phyloP scores from a whole-genome alignment of 2,329 filamentous ascomycete species.

The Xylaria sp. region DNA sequence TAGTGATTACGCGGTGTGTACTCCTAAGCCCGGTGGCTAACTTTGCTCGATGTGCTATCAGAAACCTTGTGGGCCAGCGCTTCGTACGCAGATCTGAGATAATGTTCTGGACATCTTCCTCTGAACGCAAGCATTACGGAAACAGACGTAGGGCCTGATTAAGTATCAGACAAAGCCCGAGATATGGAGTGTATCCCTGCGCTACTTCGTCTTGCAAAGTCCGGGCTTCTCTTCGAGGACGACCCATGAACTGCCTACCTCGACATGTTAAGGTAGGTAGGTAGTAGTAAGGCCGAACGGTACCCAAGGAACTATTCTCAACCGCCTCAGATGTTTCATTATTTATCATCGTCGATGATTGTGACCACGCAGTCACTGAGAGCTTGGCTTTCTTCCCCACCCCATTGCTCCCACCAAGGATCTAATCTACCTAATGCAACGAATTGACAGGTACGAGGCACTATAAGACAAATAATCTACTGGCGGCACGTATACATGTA shows the following conservation, averaged over 20 bases:
- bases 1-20: background rate
- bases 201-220: background rate
- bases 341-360: constrained; percentile 6
- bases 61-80: background rate
- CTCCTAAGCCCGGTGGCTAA: background rate
- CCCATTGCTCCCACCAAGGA: constrained; percentile 11
- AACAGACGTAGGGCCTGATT: background rate
- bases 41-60: background rate
- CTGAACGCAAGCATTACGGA: background rate
- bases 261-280: background rate
- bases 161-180: constrained; percentile 4
- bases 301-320: constrained; percentile 11
- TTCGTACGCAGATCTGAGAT: background rate
- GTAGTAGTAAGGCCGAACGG: constrained; percentile 1
- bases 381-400: constrained; percentile 13
- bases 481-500: background rate
- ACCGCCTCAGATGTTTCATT: background rate
- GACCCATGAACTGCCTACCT: background rate
- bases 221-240: background rate
- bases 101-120: background rate
- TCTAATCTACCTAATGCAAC: background rate
- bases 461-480: background rate
- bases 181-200: background rate
- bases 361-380: background rate
- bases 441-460: background rate